Conservation (phyloP, 805 yeast species). For the Saturnispora quitensis region DNA sequence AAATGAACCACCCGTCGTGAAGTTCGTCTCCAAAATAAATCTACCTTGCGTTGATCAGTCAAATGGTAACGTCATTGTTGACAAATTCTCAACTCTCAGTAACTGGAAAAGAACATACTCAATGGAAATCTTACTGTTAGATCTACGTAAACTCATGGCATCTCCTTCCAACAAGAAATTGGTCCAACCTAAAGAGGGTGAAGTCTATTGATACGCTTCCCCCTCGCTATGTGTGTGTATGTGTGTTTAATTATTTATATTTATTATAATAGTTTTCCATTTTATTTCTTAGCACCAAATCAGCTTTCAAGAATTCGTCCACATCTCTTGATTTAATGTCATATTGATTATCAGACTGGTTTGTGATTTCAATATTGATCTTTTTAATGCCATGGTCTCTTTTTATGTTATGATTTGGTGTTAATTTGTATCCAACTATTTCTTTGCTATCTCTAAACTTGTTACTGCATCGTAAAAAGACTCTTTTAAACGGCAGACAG, state of each 20-base stretch:
- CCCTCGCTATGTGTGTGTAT: not conserved
- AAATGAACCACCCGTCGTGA: conserved; percentile 76
- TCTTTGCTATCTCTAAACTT: conserved; percentile 16
- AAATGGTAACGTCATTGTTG: conserved; percentile 46
- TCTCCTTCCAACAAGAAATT: conserved; percentile 70
- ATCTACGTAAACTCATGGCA: conserved; percentile 88
- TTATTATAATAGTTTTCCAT: conserved; percentile 24
- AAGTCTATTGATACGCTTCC: conserved; percentile 27
- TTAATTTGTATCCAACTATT: conserved; percentile 23
- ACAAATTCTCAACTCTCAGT: conserved; percentile 56
- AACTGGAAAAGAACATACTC: conserved; percentile 87
- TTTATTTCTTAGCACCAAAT: conserved; percentile 21
- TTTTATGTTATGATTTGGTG: conserved; percentile 15
- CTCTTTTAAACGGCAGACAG: conserved; percentile 41
- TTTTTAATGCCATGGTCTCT: not conserved
- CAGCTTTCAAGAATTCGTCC: conserved; percentile 25
- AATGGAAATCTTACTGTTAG: conserved; percentile 88
- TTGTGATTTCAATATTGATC: conserved; percentile 32
- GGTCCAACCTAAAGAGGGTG: conserved; percentile 87
- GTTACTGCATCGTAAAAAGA: conserved; percentile 36
- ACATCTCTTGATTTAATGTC: conserved; percentile 13
- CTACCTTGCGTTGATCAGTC: conserved; percentile 77
- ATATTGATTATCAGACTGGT: conserved; percentile 27
- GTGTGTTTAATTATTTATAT: not conserved
- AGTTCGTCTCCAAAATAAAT: conserved; percentile 75